phyloP scores from a whole-genome alignment of 495 filamentous ascomycete genomes.

The Aspergillus conjunctus region DNA sequence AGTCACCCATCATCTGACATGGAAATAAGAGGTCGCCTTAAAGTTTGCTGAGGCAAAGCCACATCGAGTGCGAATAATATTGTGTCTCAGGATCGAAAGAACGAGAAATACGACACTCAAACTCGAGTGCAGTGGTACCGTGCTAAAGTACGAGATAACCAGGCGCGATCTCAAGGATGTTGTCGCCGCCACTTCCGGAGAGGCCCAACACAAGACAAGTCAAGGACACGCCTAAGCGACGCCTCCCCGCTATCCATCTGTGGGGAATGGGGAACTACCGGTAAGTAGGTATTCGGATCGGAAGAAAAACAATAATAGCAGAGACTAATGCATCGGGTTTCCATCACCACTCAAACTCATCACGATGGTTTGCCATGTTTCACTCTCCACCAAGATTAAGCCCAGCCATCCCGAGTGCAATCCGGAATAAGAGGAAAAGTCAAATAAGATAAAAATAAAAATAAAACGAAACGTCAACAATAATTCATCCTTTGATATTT shows the following conservation, averaged over 20 bases:
- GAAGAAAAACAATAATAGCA: no score
- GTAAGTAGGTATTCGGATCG: no score
- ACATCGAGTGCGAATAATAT: no score
- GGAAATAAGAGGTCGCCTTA: background rate
- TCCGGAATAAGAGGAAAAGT: background rate
- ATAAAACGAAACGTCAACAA: background rate
- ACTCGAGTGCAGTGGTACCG: no score
- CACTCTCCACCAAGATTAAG: constrained; percentile 9
- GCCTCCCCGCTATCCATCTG: no score
- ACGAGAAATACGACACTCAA: no score
- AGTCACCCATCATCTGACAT: background rate
- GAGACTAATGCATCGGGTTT: no score
- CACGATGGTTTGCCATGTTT: constrained; percentile 13
- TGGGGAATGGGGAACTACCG: no score
- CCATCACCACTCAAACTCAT: background rate
- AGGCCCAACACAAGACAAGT: background rate
- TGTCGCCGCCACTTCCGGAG: background rate
- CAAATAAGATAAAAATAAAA: constrained; percentile 5
- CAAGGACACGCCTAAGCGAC: no score
- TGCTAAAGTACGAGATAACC: no score
- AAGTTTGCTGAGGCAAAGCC: background rate
- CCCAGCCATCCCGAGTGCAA: constrained; percentile 1
- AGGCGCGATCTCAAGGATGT: background rate
- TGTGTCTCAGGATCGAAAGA: no score
- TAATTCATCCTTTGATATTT: no score